A percentile compares a stretch with the other conserved stretches of the same genome.
These are phyloP conservation scores for Cryptosporidium muris DNA, from an alignment of 169 alveolate species.

Conservation along the genomic window DNA sequence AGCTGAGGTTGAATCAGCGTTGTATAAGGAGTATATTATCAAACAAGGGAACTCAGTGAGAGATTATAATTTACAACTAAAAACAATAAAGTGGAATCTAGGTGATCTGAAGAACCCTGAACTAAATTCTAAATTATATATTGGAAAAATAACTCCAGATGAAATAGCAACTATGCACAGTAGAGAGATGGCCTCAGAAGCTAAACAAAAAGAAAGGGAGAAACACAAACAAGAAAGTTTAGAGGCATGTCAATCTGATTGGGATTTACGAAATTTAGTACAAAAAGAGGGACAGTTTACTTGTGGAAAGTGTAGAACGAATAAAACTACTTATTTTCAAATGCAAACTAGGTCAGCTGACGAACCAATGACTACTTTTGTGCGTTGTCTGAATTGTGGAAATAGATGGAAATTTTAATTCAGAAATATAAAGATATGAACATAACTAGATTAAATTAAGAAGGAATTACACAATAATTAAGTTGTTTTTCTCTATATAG, in stretches of 20 bases:
- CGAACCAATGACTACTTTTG: constrained; percentile 98
- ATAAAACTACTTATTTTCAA: constrained; percentile 90
- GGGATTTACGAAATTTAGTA: constrained; percentile 89
- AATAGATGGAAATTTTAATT: constrained; percentile 91
- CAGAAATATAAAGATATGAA: background rate
- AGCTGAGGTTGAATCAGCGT: constrained; percentile 79
- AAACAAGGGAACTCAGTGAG: constrained; percentile 76
- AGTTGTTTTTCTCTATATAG: background rate
- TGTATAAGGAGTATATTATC: constrained; percentile 73
- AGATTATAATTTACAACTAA: constrained; percentile 84
- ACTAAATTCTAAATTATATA: constrained; percentile 83
- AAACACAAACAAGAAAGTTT: constrained; percentile 82
- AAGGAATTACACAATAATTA: too few species aligned
- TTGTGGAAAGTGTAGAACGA: constrained; percentile 91
- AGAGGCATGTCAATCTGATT: constrained; percentile 93
- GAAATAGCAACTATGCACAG: constrained; percentile 89
- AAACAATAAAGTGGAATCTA: constrained; percentile 88
- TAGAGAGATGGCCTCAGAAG: constrained; percentile 92
- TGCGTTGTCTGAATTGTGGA: constrained; percentile 93
- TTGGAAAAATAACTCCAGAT: constrained; percentile 83
- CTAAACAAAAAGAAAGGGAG: constrained; percentile 86
- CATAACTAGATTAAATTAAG: too few species aligned
- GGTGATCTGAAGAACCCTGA: constrained; percentile 89
- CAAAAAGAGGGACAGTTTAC: constrained; percentile 90
- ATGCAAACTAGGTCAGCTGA: constrained; percentile 97